Evolutionary conservation across 805 yeast genomes (phyloP).

Genomic region (Candida mattraensis): DNA sequence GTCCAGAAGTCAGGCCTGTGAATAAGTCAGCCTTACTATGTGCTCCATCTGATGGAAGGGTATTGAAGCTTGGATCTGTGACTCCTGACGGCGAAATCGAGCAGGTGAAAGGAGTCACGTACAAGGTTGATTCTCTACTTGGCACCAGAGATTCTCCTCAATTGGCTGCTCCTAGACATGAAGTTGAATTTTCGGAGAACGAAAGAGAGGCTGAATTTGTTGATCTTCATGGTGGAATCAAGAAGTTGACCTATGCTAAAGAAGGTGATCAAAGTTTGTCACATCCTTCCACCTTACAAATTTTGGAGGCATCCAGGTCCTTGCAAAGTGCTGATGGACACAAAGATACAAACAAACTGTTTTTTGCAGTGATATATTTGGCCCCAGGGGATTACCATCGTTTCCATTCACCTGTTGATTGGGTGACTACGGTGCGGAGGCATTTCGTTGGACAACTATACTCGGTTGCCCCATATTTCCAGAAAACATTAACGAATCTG

Average conservation of each 20-base stretch:
- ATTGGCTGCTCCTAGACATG: conserved; percentile 56
- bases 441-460: conserved; percentile 95
- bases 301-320: conserved; percentile 21
- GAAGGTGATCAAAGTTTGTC: conserved; percentile 66
- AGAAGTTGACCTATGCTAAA: conserved; percentile 45
- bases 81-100: conserved; percentile 80
- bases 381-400: conserved; percentile 99
- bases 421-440: conserved; percentile 93
- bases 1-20: conserved; percentile 77
- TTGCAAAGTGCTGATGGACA: conserved; percentile 4
- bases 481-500: conserved; percentile 77
- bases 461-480: conserved; percentile 96
- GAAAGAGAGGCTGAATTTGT: conserved; percentile 20
- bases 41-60: conserved; percentile 92
- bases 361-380: conserved; percentile 86
- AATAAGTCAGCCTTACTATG: conserved; percentile 63
- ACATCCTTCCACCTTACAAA: conserved; percentile 29
- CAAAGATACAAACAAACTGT: conserved; percentile 56
- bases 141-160: conserved; percentile 52
- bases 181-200: conserved; percentile 27
- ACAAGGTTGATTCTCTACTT: conserved; percentile 81
- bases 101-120: conserved; percentile 96
- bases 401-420: conserved; percentile 91
- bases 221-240: conserved; percentile 13
- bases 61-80: conserved; percentile 78